Evolutionary conservation across 192 early-diverging fungal species (phyloP), one percentile per base, ranked within the genome.

Genomic region (Rhizophagus prolifer): DNA sequence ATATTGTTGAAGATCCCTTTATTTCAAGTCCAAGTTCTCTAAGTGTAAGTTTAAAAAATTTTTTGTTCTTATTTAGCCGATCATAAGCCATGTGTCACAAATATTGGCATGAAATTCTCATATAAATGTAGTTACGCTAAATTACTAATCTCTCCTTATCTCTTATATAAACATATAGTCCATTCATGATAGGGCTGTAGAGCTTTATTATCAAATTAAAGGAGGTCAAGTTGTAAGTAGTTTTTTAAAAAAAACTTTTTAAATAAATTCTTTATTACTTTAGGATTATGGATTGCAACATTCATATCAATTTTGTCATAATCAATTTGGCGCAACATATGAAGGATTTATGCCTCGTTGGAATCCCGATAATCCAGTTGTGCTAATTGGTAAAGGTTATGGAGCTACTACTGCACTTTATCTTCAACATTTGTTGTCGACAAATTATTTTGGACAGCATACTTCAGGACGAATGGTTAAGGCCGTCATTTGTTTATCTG

Each of bases 381-480:
- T 76, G 9, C 41, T 76, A 41, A 68, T 76, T 30, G 75, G 75
- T 76, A 76, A 76, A 76, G 75, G 75, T 9, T 68, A 66, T 41
- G 75, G 75, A 19, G 75, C 61, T 25, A 76, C 75, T 13, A 68
- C 65, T 14, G 75, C 75, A 25, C 66, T 68, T 66, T 36, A 76
- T 12, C 65, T 76, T 12, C 75, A 76, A 54, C 75, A 76, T 69
- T 50, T 76, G 28, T 26, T 76, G 12, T 46, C 64, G 0, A 68
- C 75, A 1, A 64, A 76, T 16, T 76, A 58, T 44, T 76, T 76
- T 25, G 64, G 64, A 7, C 34, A 68, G 31, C 28, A 47, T 31
- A 76, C 75, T 46, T 67, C 75, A 5, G 75, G 63, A n/a, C 58
- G 13, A 13, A 65, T 66, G 75, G n/a, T 76, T 19, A 76, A 76